phyloP scores from a whole-genome alignment of 169 alveolate species.

The Plasmodium inui region DNA sequence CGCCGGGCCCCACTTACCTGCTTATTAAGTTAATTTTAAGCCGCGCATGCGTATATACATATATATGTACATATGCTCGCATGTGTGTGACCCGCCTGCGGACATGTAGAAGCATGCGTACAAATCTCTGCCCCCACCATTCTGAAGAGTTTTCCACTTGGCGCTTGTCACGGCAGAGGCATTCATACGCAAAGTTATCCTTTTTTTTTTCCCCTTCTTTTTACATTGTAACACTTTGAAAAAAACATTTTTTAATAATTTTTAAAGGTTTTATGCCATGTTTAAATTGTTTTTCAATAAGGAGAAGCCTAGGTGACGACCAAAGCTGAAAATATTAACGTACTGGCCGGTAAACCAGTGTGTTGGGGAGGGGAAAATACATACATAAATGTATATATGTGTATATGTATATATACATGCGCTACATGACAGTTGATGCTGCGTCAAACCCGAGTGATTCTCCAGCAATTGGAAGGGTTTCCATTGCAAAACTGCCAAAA shows the following conservation, averaged over 20 bases:
- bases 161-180: background rate
- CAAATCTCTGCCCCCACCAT: background rate
- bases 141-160: background rate
- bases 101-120: background rate
- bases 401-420: background rate
- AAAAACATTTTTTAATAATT: background rate
- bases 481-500: background rate
- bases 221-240: slow-evolving; percentile 1
- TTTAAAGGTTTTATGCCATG: background rate
- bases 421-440: background rate
- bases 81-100: background rate
- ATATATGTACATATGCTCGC: background rate
- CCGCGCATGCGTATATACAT: background rate
- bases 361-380: background rate
- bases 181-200: background rate
- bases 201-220: background rate
- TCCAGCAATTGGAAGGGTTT: background rate
- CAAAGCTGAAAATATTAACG: background rate
- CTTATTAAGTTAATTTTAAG: background rate
- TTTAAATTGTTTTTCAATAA: background rate
- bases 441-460: background rate
- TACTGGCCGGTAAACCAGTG: background rate
- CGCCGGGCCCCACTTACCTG: background rate
- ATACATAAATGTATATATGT: background rate
- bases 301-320: background rate